Conservation (phyloP, 2,329 filamentous ascomycete species). For the Coniella lustricola region DNA sequence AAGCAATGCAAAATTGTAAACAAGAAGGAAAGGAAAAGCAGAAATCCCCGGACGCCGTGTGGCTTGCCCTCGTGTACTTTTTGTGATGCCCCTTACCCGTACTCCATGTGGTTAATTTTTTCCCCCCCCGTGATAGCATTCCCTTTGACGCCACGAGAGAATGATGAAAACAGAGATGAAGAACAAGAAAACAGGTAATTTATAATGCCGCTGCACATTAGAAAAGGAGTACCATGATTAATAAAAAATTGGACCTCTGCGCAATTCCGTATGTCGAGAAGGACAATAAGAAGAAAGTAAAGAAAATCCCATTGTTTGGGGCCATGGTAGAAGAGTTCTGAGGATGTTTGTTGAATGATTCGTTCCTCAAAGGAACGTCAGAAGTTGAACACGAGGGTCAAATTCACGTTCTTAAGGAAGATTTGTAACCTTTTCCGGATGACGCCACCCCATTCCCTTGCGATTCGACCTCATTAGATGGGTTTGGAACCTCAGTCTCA, state of each 20-base stretch:
- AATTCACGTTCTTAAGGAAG: neutral
- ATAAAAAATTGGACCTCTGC: too few species aligned
- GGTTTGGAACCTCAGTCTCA: neutral
- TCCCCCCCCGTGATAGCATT: neutral
- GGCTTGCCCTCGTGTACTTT: neutral
- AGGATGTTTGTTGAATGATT: too few species aligned
- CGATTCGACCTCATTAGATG: neutral
- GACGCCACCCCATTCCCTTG: slow-evolving; percentile 10
- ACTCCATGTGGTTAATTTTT: neutral
- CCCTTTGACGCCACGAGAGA: neutral
- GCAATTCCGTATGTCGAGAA: too few species aligned
- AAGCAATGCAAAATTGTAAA: neutral
- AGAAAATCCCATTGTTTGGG: too few species aligned
- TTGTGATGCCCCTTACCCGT: neutral
- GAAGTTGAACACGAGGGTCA: neutral
- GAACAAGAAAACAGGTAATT: too few species aligned
- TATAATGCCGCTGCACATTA: too few species aligned
- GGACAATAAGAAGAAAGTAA: too few species aligned
- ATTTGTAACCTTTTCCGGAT: slow-evolving; percentile 1
- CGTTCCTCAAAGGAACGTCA: too few species aligned
- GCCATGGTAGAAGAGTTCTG: too few species aligned
- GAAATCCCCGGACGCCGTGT: neutral
- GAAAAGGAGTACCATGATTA: too few species aligned
- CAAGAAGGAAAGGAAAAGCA: neutral
- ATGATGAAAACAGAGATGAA: neutral